Evolutionary conservation across 495 filamentous ascomycete genomes (phyloP).

Genomic region (Trichoderma orchidacearum): DNA sequence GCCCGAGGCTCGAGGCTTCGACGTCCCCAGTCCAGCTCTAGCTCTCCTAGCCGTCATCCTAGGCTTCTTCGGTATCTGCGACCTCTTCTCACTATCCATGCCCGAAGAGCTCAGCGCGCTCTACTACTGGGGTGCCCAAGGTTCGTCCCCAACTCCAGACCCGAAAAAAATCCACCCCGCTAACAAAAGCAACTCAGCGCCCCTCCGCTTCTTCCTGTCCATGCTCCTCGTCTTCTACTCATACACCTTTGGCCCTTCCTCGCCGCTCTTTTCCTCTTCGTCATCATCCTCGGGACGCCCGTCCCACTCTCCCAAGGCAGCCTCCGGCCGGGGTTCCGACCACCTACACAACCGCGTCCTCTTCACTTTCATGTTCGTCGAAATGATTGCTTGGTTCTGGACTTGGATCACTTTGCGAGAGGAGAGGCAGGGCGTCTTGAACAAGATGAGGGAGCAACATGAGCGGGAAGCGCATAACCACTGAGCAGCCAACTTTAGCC

Average conservation of each 20-base stretch:
- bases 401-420: slow-evolving; percentile 44
- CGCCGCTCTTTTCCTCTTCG: slow-evolving; percentile 14
- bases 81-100: slow-evolving; percentile 58
- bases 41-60: slow-evolving; percentile 62
- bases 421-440: slow-evolving; percentile 25
- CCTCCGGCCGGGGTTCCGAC: slow-evolving; percentile 29
- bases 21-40: slow-evolving; percentile 47
- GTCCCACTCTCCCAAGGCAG: slow-evolving; percentile 12
- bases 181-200: slow-evolving; percentile 21
- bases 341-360: slow-evolving; percentile 66
- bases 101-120: slow-evolving; percentile 50
- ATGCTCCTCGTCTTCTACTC: slow-evolving; percentile 53
- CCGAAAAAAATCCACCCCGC: too few species aligned
- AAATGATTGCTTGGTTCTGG: slow-evolving; percentile 84
- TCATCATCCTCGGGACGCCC: slow-evolving; percentile 1
- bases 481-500: too few species aligned
- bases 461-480: background rate
- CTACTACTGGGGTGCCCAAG: slow-evolving; percentile 56
- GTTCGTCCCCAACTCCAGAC: slow-evolving; percentile 8
- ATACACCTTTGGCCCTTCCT: slow-evolving; percentile 39
- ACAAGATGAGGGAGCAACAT: background rate
- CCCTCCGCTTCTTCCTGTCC: slow-evolving; percentile 51
- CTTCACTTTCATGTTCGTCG: slow-evolving; percentile 73
- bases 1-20: slow-evolving; percentile 40
- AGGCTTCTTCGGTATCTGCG: slow-evolving; percentile 49